Conservation (phyloP, 202 grass and related monocot species). For the Panicum virgatum region DNA sequence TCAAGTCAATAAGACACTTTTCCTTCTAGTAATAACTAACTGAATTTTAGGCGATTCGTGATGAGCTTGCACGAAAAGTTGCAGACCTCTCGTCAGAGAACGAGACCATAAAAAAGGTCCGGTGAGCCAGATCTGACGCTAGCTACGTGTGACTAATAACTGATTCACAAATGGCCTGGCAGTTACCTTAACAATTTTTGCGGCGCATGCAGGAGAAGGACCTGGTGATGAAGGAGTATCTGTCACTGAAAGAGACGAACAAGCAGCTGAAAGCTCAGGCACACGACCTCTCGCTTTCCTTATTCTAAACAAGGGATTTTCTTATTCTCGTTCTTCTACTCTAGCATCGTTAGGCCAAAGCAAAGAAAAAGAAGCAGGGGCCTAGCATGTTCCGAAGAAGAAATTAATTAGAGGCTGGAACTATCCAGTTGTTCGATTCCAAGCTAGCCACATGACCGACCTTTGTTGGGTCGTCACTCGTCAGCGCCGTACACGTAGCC, state of each 20-base stretch:
- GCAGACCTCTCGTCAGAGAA: conserved; percentile 60
- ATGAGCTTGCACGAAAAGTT: conserved; percentile 65
- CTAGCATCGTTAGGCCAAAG: not conserved
- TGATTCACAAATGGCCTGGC: not conserved
- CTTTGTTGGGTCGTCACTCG: conserved; percentile 1
- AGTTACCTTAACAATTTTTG: not conserved
- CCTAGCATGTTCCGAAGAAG: conserved; percentile 28
- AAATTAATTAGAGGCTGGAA: not conserved
- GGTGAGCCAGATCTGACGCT: conserved; percentile 42
- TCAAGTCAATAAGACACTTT: not conserved
- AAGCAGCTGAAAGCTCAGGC: conserved; percentile 63
- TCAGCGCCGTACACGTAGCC: conserved; percentile 15
- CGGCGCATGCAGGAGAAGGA: conserved; percentile 70
- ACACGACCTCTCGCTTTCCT: conserved; percentile 21
- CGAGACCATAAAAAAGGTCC: conserved; percentile 67
- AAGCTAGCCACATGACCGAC: conserved; percentile 9
- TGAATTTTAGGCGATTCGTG: conserved; percentile 52
- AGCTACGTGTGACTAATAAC: not conserved
- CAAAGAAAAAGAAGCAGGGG: not conserved
- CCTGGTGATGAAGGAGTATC: conserved; percentile 53
- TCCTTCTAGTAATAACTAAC: not conserved
- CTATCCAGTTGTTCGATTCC: conserved; percentile 6
- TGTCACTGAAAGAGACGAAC: conserved; percentile 67
- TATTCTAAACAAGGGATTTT: conserved; percentile 12
- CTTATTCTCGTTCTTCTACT: not conserved